Evolutionary conservation across 768 basidiomycete genomes (phyloP), one percentile per base, ranked within the genome.

Genomic region (Pleurotus sapidus): DNA sequence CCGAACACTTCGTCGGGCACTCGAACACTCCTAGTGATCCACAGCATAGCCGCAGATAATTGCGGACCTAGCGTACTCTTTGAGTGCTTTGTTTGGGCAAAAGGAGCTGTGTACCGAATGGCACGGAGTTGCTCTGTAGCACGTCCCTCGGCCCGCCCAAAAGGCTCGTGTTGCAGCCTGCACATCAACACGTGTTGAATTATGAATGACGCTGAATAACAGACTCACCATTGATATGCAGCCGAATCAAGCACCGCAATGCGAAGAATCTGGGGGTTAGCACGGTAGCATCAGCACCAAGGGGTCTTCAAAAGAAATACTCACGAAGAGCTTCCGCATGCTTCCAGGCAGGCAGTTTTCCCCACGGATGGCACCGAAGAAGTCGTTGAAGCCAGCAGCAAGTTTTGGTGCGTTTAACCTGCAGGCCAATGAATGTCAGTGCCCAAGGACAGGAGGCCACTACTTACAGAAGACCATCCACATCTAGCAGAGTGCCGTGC

Each of bases 381-480:
- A 55, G 20, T 63, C 63, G 56, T 74, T 74, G 74, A 72, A 73
- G 0, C 61, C 67, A 8, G 64, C 61, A 42, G 68, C 69, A 23
- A 69, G 57, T 15, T 67, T 47, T 15, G 70, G 70, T 3, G 70
- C 62, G 18, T 70, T 68, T 11, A 71, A 62, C 30, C 69, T 72
- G 15, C 4, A 45, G 5, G 9, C 23, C 49, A 5, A 23, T 34
- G 1, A 4, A 43, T 3, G 7, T 11, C 18, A 18, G 9, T 34
- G 30, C 11, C 30, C 8, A 34, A 34, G 3, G 30, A 8, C n/a
- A 34, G n/a, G 23, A 30, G 23, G 6, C 37, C 24, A 4, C 7
- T 8, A 59, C 74, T 57, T 55, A 74, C 73, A 76, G 63, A 27
- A 66, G 70, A 20, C 75, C 73, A 46, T 76, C 74, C n/a, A 75